phyloP scores from a whole-genome alignment of 371 early-diverging fungal genomes.

The Vairimorpha necatrix region DNA sequence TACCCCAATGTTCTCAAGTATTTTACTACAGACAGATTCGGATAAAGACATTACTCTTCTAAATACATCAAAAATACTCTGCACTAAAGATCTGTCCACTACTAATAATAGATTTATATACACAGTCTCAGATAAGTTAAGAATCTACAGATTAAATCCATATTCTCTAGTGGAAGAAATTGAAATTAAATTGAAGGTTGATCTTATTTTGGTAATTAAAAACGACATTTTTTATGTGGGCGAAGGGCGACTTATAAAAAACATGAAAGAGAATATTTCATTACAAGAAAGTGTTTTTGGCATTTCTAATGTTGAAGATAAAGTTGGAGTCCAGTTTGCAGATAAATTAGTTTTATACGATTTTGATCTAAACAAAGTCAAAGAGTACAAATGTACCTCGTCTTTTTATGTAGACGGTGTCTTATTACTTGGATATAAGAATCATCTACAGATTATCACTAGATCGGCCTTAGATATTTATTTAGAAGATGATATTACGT shows the following conservation, averaged over 20 bases:
- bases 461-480: constrained; percentile 7
- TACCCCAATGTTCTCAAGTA: not conserved
- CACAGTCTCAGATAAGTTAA: not conserved
- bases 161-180: not conserved
- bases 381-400: not conserved
- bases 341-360: constrained; percentile 7
- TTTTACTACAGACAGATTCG: not conserved
- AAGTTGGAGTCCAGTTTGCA: constrained; percentile 10
- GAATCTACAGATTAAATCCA: not conserved
- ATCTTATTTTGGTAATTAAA: not conserved
- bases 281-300: not conserved
- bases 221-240: not conserved
- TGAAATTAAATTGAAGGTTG: not conserved
- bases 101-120: not conserved
- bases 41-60: not conserved
- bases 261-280: not conserved
- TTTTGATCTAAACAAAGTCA: not conserved
- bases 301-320: not conserved
- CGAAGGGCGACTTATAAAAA: not conserved
- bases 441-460: not conserved
- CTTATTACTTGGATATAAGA: not conserved
- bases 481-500: constrained; percentile 38
- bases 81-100: not conserved
- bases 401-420: constrained; percentile 13
- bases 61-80: not conserved